Evolutionary conservation across 2,329 filamentous ascomycete genomes (phyloP), one percentile per base, ranked within the genome.

Genomic region (Fusarium buharicum): DNA sequence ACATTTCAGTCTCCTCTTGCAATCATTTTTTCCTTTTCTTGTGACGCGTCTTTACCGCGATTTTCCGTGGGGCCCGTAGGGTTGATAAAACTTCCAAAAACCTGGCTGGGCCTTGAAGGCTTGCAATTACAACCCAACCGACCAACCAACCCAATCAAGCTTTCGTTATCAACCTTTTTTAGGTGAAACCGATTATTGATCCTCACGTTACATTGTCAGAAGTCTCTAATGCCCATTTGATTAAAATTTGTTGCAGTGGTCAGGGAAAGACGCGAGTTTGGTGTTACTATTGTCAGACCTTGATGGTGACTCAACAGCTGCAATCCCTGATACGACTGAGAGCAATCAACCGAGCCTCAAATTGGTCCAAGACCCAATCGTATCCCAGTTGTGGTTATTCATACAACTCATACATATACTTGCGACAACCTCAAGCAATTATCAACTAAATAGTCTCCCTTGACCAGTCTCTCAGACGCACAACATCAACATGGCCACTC

Each of bases 401-500:
- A 30, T 43, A 20, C 36, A 36, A 11, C 11, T 16, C 40, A 51
- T 18, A 59, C 47, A 45, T 33, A 27, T 27, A 20, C 28, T 14
- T 41, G 16, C 34, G 37, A 34, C 44, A 46, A 20, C 27, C 31
- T 57, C 31, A 43, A n/a, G 40, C 30, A 17, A 39, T 16, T 18
- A 45, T n/a, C 10, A 47, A 20, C 43, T 17, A 28, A 11, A 37
- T 31, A n/a, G n/a, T 24, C 44, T 39, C 28, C 33, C 38, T 52
- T 48, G 37, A 54, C 37, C 40, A 50, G 41, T 16, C 34, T 39
- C 37, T 20, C 55, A 58, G 45, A 48, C 41, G 49, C 61, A 64
- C 61, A 53, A 47, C 58, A 72, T 70, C 61, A 55, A 48, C 60
- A 72, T 70, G 70, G 59, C 63, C 46, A 66, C 62, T 50, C 50